phyloP scores from a whole-genome alignment of 2,329 filamentous ascomycete species.

The Penicillium janthinellum region DNA sequence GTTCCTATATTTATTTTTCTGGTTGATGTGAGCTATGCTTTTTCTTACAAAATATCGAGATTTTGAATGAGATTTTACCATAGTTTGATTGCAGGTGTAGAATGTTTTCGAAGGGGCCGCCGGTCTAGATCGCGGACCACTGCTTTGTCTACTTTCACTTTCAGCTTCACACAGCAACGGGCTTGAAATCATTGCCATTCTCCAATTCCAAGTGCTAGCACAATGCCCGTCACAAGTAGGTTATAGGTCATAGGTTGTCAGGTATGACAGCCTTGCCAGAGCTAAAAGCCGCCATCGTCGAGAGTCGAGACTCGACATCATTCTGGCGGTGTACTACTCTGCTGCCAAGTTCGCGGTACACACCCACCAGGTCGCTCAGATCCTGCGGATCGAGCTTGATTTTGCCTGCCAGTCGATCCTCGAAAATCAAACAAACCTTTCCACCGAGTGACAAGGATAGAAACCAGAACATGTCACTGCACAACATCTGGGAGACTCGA shows the following conservation, averaged over 20 bases:
- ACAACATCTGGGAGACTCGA: background rate
- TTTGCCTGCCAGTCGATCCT: background rate
- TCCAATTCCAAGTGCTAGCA: no score
- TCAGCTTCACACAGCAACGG: no score
- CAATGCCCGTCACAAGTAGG: no score
- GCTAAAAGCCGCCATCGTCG: background rate
- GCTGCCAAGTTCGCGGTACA: constrained; percentile 4
- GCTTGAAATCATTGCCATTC: no score
- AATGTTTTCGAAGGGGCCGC: no score
- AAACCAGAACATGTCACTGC: background rate
- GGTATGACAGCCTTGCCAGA: background rate
- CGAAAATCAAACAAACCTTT: background rate
- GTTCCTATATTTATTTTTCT: no score
- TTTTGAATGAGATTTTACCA: no score
- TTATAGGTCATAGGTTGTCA: background rate
- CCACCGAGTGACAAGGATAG: background rate
- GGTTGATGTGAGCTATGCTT: no score
- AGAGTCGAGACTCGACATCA: constrained; percentile 15
- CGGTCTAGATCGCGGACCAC: no score
- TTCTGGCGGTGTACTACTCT: constrained; percentile 21
- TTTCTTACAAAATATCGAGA: no score
- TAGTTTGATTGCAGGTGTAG: no score
- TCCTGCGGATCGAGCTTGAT: background rate
- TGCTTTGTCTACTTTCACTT: no score
- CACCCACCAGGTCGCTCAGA: background rate